Base-by-base conservation (phyloP, 2,329 filamentous ascomycete species). In the Teratosphaeria gauchensis region DNA sequence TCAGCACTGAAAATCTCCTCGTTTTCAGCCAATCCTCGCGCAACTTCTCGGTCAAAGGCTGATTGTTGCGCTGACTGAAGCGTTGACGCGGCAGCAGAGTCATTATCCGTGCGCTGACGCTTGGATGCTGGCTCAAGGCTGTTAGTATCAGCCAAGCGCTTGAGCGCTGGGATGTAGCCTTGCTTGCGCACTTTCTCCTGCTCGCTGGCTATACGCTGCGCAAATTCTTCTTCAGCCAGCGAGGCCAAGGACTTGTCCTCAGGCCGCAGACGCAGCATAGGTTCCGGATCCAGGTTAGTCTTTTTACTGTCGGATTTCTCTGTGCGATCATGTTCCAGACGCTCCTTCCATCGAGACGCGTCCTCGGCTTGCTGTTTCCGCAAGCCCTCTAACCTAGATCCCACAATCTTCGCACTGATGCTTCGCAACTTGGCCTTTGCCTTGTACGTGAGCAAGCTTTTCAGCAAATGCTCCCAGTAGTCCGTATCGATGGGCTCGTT, bases 1-100 rank as follows among this genome's bases (percentile, higher is more conserved):
- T 99, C 94, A 8, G 86, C 89, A 0, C 89, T 86, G 69, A 99
- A 96, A 35, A 99, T 89, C 73, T 99, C 94, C 72, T 99, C 94
- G 68, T 96, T 91, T 69, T 97, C 94, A 61, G 87, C 85, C 9
- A 99, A 84, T 1, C 94, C 94, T 62, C 90, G 87, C 21, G 94
- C 92, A 53, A 95, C 89, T 73, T 97, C 94, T 55, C 92, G 85
- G 68, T 97, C 92, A 71, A 70, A 71, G 35, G 60, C 60, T 30
- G 59, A 46, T 53, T 59, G 59, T 28, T 51, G 35, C 42, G 58
- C 31, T 8, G 54, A 42, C 6, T 19, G 58, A 57, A 46, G 58
- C 55, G 28, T 56, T 28, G 53, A 46, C 61, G 30, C 51, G 30
- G 53, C 56, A 52, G 51, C 48, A 31, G 59, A 58, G 28, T 62